Evolutionary conservation across 1,139 yeast genomes (phyloP).

Genomic region (Diutina scorzettiae): DNA sequence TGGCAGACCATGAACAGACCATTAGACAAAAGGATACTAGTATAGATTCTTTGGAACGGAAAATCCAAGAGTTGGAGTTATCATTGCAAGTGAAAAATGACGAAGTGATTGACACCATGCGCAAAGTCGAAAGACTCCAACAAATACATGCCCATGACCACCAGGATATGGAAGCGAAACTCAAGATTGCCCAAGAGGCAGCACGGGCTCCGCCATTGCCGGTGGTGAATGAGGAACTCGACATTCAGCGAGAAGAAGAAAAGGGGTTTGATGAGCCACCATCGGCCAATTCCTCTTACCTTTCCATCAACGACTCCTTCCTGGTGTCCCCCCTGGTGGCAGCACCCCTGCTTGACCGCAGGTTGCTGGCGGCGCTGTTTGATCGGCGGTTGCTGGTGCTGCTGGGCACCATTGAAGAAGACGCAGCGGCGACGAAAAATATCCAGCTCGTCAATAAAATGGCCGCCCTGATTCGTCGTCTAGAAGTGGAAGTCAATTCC

Average conservation of each 20-base stretch:
- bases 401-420: neutral
- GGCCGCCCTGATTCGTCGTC: slow-evolving; percentile 61
- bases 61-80: slow-evolving; percentile 14
- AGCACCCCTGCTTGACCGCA: neutral
- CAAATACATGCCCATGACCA: slow-evolving; percentile 8
- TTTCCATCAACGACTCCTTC: neutral
- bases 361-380: neutral
- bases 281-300: neutral
- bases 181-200: neutral
- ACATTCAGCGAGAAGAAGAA: neutral
- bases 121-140: slow-evolving; percentile 20
- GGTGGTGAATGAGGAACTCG: neutral
- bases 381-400: neutral
- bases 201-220: neutral
- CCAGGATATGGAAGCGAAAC: neutral
- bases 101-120: slow-evolving; percentile 18
- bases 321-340: neutral
- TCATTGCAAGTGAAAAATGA: slow-evolving; percentile 16
- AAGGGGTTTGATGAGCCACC: neutral
- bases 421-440: slow-evolving; percentile 9
- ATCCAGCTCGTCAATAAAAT: slow-evolving; percentile 62
- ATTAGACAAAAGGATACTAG: slow-evolving; percentile 13
- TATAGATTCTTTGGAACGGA: slow-evolving; percentile 9
- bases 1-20: slow-evolving; percentile 16
- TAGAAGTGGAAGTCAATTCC: slow-evolving; percentile 66